Evolutionary conservation across 306 rosid species (phyloP).

Genomic region (Citrullus mucosospermus): DNA sequence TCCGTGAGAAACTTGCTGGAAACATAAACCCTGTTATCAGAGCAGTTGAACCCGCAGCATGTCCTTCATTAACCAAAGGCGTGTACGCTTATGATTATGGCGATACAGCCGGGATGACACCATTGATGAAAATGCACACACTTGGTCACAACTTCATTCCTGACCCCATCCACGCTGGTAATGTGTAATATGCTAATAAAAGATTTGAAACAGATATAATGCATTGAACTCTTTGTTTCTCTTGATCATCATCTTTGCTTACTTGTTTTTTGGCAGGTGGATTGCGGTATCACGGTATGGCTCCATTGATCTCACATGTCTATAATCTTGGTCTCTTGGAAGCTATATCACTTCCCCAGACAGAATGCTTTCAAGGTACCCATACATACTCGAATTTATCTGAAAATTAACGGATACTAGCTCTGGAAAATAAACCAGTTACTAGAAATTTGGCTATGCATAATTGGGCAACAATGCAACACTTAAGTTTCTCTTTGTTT

Average conservation of each 20-base stretch:
- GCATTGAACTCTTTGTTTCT: neutral
- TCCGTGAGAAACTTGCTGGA: constrained; percentile 62
- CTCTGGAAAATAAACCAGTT: too few species aligned
- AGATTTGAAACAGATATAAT: neutral
- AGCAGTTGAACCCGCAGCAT: constrained; percentile 86
- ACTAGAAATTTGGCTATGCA: neutral
- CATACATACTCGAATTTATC: neutral
- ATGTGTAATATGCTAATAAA: neutral
- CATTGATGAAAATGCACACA: constrained; percentile 95
- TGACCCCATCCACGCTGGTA: constrained; percentile 88
- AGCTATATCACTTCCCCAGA: constrained; percentile 86
- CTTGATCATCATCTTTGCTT: neutral
- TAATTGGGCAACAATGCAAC: neutral
- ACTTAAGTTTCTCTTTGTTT: neutral
- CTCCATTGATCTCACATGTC: constrained; percentile 88
- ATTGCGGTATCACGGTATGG: constrained; percentile 95
- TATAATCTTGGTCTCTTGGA: constrained; percentile 75
- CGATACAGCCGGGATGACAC: constrained; percentile 89
- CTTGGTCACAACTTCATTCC: constrained; percentile 90
- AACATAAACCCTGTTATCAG: constrained; percentile 72
- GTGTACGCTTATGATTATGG: constrained; percentile 71
- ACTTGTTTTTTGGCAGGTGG: constrained; percentile 42
- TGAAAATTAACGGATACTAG: neutral
- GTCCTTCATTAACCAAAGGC: constrained; percentile 94
- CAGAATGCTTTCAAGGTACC: constrained; percentile 73